Base-by-base conservation (phyloP, 2,329 filamentous ascomycete genomes). In the Cladophialophora yegresii region DNA sequence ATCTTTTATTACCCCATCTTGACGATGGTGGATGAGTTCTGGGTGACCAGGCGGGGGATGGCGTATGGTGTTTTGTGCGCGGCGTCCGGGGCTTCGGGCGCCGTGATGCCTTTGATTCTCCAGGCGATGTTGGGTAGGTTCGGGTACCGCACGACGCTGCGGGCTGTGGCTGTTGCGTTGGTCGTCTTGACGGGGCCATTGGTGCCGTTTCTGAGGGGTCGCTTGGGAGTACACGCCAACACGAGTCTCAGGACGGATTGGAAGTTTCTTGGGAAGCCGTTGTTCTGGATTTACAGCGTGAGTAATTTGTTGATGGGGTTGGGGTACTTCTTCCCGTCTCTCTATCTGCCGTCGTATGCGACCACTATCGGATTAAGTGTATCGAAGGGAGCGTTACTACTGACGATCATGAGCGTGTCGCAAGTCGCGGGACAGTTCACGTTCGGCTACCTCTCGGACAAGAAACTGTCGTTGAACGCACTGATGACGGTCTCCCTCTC, bases 241-340 rank as follows among this genome's bases (percentile, higher is more conserved):
- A 26, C 23, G 33, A 30, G 71, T 71, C 5, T 73, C 72, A 50
- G 75, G 76, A 68, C 71, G 5, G 72, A 70, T 65, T 75, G 68
- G 72, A 74, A 59, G 55, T 82, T 76, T 67, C 73, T 77, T 67
- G 71, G 67, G 26, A 68, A 66, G 20, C 54, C 75, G 68, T 68
- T 78, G 59, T 80, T 80, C 66, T 69, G 81, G 22, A 73, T 83
- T 32, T 83, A 82, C 74, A 79, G 80, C 16, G 67, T 81, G 0
- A 75, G 78, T 1, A 81, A 79, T 12, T 76, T 76, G 28, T 36
- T 76, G 13, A 68, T 75, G 56, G 74, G 76, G 0, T 61, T 78
- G 1, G 76, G 75, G 0, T 78, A 72, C 49, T 78, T 78, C 66
- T 70, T 78, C 22, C 77, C 77, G 0, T 72, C 71, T 4, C 72